Evolutionary conservation across 2,329 filamentous ascomycete genomes (phyloP), one percentile per base, ranked within the genome.

Genomic region (Remersonia thermophila): DNA sequence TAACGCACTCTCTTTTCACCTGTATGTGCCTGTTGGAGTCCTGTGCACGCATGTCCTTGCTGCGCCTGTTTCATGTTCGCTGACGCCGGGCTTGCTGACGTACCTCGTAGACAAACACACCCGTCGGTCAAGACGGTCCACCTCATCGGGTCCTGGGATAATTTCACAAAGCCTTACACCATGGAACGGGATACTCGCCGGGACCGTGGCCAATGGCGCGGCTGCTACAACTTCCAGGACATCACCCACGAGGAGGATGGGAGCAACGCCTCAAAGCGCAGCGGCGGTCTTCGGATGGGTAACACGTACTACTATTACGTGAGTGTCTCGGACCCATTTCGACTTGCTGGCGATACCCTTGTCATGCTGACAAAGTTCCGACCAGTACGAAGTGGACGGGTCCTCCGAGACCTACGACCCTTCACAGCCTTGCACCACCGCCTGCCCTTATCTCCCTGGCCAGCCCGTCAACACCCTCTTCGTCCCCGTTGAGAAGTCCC

Each of bases 301-400:
- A 77, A 81, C 41, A 91, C 80, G 12, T 95, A 95, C 60, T 95
- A 89, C 71, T 96, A 93, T 66, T 95, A 91, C 61, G 85, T 93
- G 65, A 61, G 82, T 69, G 30, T 32, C 16, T 20, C 29, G 20
- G 5, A 5, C 5, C 9, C 20, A 5, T 5, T 32, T 33, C 30
- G 33, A 15, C 30, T 34, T 39, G 39, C 35, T 42, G 36, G 33
- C 27, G 16, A 34, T 44, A 42, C 31, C 39, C 42, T 42, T 44
- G 5, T 23, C 20, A 9, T 23, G 9, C 20, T 23, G 20, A 53
- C 57, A 57, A 36, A 60, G 46, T 35, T 44, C 36, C 5, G 5
- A 23, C 5, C 55, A 93, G 83, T 95, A 94, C 59, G 77, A 87
- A 54, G 58, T 95, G 29, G 77, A 95, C 57, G 77, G 80, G 47